A percentile compares a stretch with the other conserved stretches of the same genome.
These are phyloP conservation scores for Ceratorhiza oryzae-sativae DNA, from an alignment of 1,284 basidiomycete species.

Conservation along the genomic window DNA sequence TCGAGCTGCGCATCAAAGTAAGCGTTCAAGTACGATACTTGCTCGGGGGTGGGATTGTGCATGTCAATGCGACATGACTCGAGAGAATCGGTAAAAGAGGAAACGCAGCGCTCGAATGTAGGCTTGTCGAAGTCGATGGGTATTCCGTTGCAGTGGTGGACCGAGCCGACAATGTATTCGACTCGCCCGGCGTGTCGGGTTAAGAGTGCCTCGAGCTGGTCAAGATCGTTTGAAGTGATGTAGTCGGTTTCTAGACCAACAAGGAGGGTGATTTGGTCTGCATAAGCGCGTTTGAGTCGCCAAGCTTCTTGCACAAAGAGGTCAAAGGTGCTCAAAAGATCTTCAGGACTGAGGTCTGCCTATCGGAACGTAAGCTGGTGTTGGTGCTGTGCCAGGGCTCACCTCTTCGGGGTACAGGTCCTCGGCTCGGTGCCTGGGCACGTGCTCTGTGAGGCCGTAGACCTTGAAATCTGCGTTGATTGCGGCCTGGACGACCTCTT, in stretches of 20 bases:
- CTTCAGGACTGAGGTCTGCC: slow-evolving; percentile 58
- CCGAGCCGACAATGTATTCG: slow-evolving; percentile 91
- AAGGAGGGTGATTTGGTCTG: slow-evolving; percentile 73
- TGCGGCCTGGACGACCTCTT: slow-evolving; percentile 82
- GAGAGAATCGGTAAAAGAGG: slow-evolving; percentile 3
- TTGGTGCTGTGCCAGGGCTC: slow-evolving; percentile 42
- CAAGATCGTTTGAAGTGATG: slow-evolving; percentile 74
- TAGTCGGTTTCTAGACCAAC: slow-evolving; percentile 95
- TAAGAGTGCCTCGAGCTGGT: slow-evolving; percentile 62
- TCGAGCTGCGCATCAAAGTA: slow-evolving; percentile 88
- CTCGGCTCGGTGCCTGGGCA: slow-evolving; percentile 78
- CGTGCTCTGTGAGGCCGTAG: slow-evolving; percentile 94
- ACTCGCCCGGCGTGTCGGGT: slow-evolving; percentile 59
- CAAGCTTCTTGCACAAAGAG: slow-evolving; percentile 79
- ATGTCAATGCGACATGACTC: slow-evolving; percentile 43
- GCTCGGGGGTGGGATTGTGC: slow-evolving; percentile 46
- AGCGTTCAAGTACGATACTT: slow-evolving; percentile 62
- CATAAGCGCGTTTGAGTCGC: slow-evolving; percentile 68
- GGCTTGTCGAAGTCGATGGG: slow-evolving; percentile 92
- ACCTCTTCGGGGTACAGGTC: slow-evolving; percentile 99
- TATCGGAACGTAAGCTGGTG: slow-evolving; percentile 46
- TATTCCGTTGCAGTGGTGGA: slow-evolving; percentile 88
- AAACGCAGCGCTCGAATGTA: slow-evolving; percentile 71
- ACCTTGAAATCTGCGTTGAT: slow-evolving; percentile 78
- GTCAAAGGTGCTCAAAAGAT: slow-evolving; percentile 67